These are phyloP conservation scores for Penicillium sp. DNA, from an alignment of 2,329 filamentous ascomycete genomes.

Conservation along the genomic window DNA sequence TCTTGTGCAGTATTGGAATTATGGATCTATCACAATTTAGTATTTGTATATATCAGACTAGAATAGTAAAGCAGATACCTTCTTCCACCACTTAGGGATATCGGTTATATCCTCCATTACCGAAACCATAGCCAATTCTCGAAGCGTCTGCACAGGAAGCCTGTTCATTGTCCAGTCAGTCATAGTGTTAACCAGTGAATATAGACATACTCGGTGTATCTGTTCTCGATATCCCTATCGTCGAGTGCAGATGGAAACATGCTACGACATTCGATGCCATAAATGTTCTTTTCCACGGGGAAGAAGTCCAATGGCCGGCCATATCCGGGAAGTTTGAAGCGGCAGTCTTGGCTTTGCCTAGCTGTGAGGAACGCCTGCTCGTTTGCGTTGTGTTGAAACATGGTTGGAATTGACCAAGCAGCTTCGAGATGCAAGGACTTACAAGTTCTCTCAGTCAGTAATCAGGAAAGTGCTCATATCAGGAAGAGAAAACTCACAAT, in stretches of 20 bases:
- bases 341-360: slow-evolving; percentile 13
- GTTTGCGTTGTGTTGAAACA: slow-evolving; percentile 22
- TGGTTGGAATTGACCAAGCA: slow-evolving; percentile 1
- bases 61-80: slow-evolving; percentile 18
- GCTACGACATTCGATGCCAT: slow-evolving; percentile 29
- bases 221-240: slow-evolving; percentile 30
- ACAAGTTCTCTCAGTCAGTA: neutral
- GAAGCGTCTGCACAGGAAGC: slow-evolving; percentile 32
- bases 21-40: slow-evolving; percentile 26
- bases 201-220: slow-evolving; percentile 28
- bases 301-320: slow-evolving; percentile 32
- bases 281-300: slow-evolving; percentile 25
- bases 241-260: slow-evolving; percentile 36
- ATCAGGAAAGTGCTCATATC: neutral
- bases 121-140: slow-evolving; percentile 41
- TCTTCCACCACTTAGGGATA: slow-evolving; percentile 41
- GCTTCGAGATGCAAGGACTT: too few relatives aligned
- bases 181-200: neutral
- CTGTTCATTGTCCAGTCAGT: slow-evolving; percentile 11
- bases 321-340: slow-evolving; percentile 34
- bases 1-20: slow-evolving; percentile 30
- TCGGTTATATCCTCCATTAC: slow-evolving; percentile 45
- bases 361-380: slow-evolving; percentile 6
- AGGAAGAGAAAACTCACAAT: neutral
- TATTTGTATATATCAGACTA: neutral